Percentiles rank a stretch among this genome's conserved stretches.
Evolutionary conservation across 2,329 filamentous ascomycete species (phyloP).

Genomic region (Pleomassaria siparia): DNA sequence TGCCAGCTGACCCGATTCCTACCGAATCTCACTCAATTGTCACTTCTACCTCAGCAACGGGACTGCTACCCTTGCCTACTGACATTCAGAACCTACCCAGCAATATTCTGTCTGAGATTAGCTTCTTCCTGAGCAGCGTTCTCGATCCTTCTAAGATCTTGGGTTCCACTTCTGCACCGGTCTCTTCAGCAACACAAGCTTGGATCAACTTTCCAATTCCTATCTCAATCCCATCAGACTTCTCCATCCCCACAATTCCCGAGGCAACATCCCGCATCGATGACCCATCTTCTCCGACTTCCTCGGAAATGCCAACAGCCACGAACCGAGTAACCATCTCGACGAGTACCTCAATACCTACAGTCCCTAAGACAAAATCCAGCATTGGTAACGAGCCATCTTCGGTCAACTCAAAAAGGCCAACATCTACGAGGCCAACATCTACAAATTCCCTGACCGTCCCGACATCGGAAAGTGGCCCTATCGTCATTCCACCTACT

Average conservation of each 20-base stretch:
- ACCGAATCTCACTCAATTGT: not conserved
- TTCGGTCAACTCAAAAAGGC: no score
- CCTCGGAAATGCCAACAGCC: no score
- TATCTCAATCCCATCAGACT: not conserved
- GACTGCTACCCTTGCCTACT: not conserved
- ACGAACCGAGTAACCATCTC: no score
- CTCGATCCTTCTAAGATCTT: not conserved
- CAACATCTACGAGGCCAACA: not conserved
- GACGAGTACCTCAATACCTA: no score
- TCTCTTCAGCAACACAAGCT: not conserved
- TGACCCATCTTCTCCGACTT: no score
- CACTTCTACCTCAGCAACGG: not conserved
- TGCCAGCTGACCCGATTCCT: not conserved
- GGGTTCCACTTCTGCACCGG: not conserved
- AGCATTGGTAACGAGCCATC: no score
- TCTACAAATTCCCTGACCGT: not conserved
- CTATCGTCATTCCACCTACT: slow-evolving; percentile 2
- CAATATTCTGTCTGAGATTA: not conserved
- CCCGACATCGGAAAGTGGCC: slow-evolving; percentile 6
- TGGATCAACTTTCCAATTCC: not conserved
- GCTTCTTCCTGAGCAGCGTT: not conserved
- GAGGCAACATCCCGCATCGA: not conserved
- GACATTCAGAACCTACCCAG: not conserved
- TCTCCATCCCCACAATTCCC: not conserved
- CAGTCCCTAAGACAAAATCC: no score